Evolutionary conservation across 345 rosid genomes (phyloP), one percentile per base, ranked within the genome.

Genomic region (Rhodomyrtus tomentosa): DNA sequence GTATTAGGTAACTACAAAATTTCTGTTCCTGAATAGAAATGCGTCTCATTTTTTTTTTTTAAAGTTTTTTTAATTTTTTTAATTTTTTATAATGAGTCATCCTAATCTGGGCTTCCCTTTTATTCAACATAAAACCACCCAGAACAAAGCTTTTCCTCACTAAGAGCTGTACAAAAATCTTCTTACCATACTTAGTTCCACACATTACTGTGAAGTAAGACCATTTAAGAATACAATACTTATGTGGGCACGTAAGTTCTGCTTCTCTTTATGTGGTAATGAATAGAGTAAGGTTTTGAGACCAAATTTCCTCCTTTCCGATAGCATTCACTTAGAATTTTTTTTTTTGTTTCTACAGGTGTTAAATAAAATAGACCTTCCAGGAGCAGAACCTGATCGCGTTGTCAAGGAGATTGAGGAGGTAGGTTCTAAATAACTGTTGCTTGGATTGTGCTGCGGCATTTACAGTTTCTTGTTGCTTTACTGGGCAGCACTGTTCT

Each of bases 341-440:
- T 22, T 4, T 22, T 80, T 82, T 51, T 81, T 32, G 38, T 80
- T 48, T 72, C 82, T 86, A 55, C 90, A 95, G 99, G 99, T 97
- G 81, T 87, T 97, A 88, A 95, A 97, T 93, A 97, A 96, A 91
- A 95, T 96, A 91, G 99, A 96, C 88, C 99, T 96, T 87, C 99
- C 98, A 56, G 98, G 99, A 48, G 98, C 99, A 58, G 98, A 94
- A 82, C 98, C 99, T 81, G 96, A 92, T 84, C 91, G 91, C 76
- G 95, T 97, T 83, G 68, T 90, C 86, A 90, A 85, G 90, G 99
- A 97, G 93, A 95, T 97, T 89, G 98, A 97, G 91, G 99, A 97
- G 99, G 99, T 95, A 42, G 40, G 80, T 85, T 10, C 79, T 40
- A 68, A 68, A 32, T 18, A 18, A 24, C 9, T 68, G 79, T 36